phyloP scores from a whole-genome alignment of 2,329 filamentous ascomycete species.

The Akanthomyces lecanii region DNA sequence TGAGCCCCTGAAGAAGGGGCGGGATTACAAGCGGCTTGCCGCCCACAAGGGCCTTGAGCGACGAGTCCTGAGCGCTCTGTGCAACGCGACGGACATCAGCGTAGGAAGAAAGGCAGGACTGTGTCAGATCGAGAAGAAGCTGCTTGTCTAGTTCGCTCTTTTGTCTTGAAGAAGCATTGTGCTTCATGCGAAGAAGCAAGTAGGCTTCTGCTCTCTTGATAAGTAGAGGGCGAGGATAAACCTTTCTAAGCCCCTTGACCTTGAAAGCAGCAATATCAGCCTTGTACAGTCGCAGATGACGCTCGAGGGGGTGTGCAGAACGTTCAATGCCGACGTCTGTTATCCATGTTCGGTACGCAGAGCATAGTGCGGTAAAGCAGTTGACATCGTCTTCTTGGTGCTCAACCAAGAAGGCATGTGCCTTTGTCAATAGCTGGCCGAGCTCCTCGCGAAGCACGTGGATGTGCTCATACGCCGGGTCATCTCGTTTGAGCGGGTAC shows the following conservation, averaged over 20 bases:
- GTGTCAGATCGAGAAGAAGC: conserved; percentile 78
- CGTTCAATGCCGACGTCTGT: conserved; percentile 95
- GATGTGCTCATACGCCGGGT: conserved; percentile 65
- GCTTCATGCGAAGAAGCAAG: conserved; percentile 86
- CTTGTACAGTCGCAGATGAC: conserved; percentile 77
- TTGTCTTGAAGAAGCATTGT: conserved; percentile 83
- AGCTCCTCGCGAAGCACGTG: conserved; percentile 77
- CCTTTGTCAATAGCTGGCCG: conserved; percentile 74
- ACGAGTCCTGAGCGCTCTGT: conserved; percentile 87
- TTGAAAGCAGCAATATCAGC: conserved; percentile 91
- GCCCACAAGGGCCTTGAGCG: conserved; percentile 84
- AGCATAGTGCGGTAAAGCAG: conserved; percentile 90
- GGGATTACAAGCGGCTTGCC: conserved; percentile 86
- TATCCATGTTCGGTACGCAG: conserved; percentile 92
- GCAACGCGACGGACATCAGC: conserved; percentile 94
- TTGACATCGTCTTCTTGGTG: conserved; percentile 94
- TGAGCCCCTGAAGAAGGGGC: conserved; percentile 73
- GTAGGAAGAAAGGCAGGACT: conserved; percentile 86
- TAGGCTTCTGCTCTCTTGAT: conserved; percentile 92
- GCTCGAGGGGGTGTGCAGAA: conserved; percentile 87
- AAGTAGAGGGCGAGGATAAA: conserved; percentile 87
- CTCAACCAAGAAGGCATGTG: conserved; percentile 76
- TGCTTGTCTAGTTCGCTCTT: conserved; percentile 87
- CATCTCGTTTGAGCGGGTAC: conserved; percentile 61
- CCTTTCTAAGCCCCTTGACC: conserved; percentile 85